phyloP scores from a whole-genome alignment of 345 rosid species.

The Euclidium syriacum region DNA sequence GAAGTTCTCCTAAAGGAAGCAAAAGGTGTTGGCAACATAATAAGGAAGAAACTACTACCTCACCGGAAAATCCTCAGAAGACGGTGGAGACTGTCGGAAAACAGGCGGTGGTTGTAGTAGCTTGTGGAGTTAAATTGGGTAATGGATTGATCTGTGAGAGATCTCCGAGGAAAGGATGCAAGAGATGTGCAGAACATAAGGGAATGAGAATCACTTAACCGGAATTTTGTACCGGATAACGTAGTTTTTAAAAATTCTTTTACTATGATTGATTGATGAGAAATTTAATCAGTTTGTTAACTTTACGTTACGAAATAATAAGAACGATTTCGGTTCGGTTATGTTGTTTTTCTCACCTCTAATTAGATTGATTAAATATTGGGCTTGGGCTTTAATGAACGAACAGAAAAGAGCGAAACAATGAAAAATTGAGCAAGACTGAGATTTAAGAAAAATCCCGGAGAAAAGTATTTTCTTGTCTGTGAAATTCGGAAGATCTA shows the following conservation, averaged over 20 bases:
- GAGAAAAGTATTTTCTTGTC: too few species aligned
- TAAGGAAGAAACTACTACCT: slow-evolving; percentile 12
- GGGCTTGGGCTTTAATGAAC: too few species aligned
- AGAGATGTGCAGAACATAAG: slow-evolving; percentile 32
- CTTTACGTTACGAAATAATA: too few species aligned
- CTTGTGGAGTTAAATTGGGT: slow-evolving; percentile 30
- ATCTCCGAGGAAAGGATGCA: slow-evolving; percentile 28
- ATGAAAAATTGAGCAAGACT: neutral
- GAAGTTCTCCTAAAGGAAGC: slow-evolving; percentile 38
- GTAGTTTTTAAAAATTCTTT: too few species aligned
- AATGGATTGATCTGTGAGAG: slow-evolving; percentile 26
- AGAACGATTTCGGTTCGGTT: too few species aligned
- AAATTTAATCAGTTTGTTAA: too few species aligned
- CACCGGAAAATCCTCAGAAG: neutral
- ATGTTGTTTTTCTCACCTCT: too few species aligned
- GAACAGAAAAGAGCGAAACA: neutral
- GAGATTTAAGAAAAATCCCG: neutral
- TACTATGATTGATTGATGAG: too few species aligned
- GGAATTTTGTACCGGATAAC: neutral
- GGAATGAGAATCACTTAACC: slow-evolving; percentile 32
- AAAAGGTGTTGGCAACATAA: slow-evolving; percentile 66
- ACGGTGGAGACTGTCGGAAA: neutral
- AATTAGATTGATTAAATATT: too few species aligned
- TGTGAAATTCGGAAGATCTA: slow-evolving; percentile 7
- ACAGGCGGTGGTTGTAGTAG: too few species aligned